Base-by-base conservation (phyloP, 208 protist genomes). In the Naegleria fowleri region DNA sequence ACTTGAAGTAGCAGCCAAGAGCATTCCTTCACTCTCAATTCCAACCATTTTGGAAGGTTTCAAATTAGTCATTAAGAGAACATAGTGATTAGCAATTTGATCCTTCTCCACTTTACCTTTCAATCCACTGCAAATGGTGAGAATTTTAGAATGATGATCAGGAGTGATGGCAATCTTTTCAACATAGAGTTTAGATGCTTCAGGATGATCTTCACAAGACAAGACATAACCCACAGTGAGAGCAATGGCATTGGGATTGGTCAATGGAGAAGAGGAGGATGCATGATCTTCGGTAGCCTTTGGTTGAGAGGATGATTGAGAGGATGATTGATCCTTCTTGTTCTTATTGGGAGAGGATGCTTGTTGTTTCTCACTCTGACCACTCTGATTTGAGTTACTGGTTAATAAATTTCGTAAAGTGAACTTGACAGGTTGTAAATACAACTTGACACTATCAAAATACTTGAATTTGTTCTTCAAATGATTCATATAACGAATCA, bases 191-290 rank as follows among this genome's bases (percentile, higher is more conserved):
- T 79, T 79, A 36, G 67, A 36, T 36, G 67, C 67, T 79, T 79
- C 67, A 36, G 67, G 67, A 79, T 79, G 67, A 79, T 79, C 67
- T 79, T 79, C 67, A 79, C 67, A 79, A 36, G 67, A 79, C n/a
- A 79, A 79, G 19, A 79, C 67, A 36, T 79, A 36, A 79, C 67
- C 67, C 19, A 79, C 29, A 36, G 67, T 79, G 7, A 79, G n/a
- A 36, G 13, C 67, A 36, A 79, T 36, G 9, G 25, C 9, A 36
- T 79, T 79, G 19, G 67, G 67, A 79, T 79, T 79, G 22, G 55
- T 29, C 1, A 13, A 29, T 15, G 2, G 11, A 67, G 55, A 15
- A 15, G 11, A 29, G 3, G 55, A 29, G 1, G 51, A 19, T 19
- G 51, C 51, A 58, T 58, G 5, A 58, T 5, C 9, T 15, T 58